Base-by-base conservation (phyloP, 768 basidiomycete species). In the Kondoa malvinella region DNA sequence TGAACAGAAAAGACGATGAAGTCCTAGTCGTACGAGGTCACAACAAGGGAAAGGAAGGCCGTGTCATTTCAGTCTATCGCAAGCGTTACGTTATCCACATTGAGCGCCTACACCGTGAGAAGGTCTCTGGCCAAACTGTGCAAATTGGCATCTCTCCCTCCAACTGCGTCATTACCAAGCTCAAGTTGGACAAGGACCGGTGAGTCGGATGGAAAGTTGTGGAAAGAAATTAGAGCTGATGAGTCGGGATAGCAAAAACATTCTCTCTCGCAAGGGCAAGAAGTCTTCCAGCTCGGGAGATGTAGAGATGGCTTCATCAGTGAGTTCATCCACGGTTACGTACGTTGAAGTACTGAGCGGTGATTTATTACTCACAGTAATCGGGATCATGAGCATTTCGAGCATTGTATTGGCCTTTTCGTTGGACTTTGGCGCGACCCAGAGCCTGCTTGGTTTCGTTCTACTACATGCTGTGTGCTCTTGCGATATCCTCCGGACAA, bases 1-100 rank as follows among this genome's bases (percentile, higher is more conserved):
- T 95, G 67, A 85, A 97, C 76, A 88, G 95, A 77, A 96, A 96
- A 79, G 94, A 96, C 75, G 94, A 99, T 78, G 94, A 97, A 80
- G 64, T 63, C 26, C 82, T 87, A 76, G 91, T 99, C 75, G 89
- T 96, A 69, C 84, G 94, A 72, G 94, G 94, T 67, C 92, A 94
- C 79, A 92, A 95, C 85, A 95, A 95, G 83, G 94, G 95, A 64
- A 85, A 92, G 77, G 94, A 99, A 83, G 94, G 94, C 76, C 96
- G 96, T 81, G 86, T 99, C 71, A 89, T 89, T 69, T 79, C 80
- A 76, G 68, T 71, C 32, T 73, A 72, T 69, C 71, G 73, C 71
- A 74, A 74, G 68, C 92, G 94, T 80, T 97, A 89, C 88, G 89
- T 96, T 66, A 87, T 99, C 79, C 87, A 96, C 80, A 88, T 99